A percentile compares a stretch with the other conserved stretches of the same genome.
phyloP scores from a whole-genome alignment of 176 grass and related monocot genomes.

The Rhynchospora pubera region DNA sequence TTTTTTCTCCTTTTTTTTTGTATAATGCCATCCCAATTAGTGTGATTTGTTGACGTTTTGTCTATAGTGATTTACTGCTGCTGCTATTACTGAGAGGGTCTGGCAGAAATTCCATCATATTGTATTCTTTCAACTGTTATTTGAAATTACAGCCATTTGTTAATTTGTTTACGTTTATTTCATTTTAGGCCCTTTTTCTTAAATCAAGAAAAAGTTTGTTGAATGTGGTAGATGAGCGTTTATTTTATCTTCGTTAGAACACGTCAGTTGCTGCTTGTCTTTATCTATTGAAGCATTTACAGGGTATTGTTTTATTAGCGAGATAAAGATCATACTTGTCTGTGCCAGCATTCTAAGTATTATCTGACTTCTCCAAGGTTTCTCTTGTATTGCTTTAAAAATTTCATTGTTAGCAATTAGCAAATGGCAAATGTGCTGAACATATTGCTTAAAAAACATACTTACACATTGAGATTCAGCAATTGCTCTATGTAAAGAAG shows the following conservation, averaged over 20 bases:
- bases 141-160: slow-evolving; percentile 27
- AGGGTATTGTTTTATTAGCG: not conserved
- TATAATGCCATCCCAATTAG: slow-evolving; percentile 39
- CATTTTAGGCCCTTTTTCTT: not conserved
- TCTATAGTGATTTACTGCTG: slow-evolving; percentile 11
- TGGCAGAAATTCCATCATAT: slow-evolving; percentile 10
- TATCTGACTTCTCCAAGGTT: not conserved
- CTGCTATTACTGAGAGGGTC: slow-evolving; percentile 8
- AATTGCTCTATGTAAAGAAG: not conserved
- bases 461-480: no score
- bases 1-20: slow-evolving; percentile 28
- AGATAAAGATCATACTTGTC: not conserved
- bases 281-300: not conserved
- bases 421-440: not conserved
- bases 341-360: not conserved
- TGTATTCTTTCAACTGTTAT: slow-evolving; percentile 12
- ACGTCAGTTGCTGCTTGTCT: not conserved
- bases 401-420: not conserved
- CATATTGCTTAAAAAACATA: no score
- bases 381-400: not conserved
- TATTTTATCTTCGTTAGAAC: not conserved
- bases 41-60: slow-evolving; percentile 31
- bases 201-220: not conserved
- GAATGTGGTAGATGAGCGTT: not conserved
- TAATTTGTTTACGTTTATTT: slow-evolving; percentile 21